These are phyloP conservation scores for Clonostachys byssicola DNA, from an alignment of 2,329 filamentous ascomycete genomes.

Conservation along the genomic window DNA sequence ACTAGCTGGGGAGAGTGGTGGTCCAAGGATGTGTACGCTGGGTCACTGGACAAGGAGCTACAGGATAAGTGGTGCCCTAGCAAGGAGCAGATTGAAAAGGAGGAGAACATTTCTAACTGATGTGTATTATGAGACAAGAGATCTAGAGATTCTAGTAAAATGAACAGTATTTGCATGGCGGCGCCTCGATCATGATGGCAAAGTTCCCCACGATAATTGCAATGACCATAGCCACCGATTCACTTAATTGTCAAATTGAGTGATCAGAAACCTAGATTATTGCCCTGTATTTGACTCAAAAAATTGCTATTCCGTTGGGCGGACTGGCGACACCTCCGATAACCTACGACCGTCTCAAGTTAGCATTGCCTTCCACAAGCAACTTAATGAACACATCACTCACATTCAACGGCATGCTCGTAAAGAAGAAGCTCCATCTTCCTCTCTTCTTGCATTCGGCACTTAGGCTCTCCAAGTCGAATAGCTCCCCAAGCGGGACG, in stretches of 20 bases:
- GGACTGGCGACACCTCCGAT: slow-evolving; percentile 30
- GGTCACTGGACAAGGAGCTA: slow-evolving; percentile 35
- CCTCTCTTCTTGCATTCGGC: slow-evolving; percentile 20
- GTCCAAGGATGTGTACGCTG: slow-evolving; percentile 34
- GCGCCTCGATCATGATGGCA: too few relatives aligned
- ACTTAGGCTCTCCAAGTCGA: slow-evolving; percentile 34
- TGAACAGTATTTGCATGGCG: too few relatives aligned
- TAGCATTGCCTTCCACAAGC: background rate
- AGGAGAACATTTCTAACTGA: slow-evolving; percentile 18
- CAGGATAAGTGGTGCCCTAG: slow-evolving; percentile 48
- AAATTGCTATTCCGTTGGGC: slow-evolving; percentile 30
- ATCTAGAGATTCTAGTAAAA: background rate
- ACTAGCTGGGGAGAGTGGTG: slow-evolving; percentile 56
- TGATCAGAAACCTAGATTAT: too few relatives aligned
- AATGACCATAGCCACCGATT: background rate
- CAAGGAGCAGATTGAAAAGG: slow-evolving; percentile 41
- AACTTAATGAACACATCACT: background rate
- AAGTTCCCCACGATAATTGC: background rate
- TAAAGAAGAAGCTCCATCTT: slow-evolving; percentile 34
- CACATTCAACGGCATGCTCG: slow-evolving; percentile 26
- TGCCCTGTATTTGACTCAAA: slow-evolving; percentile 10
- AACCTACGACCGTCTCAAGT: slow-evolving; percentile 10
- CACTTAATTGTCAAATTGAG: background rate
- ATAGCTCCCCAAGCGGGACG: slow-evolving; percentile 43
- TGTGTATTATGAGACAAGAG: background rate